Evolutionary conservation across 345 rosid genomes (phyloP).

Genomic region (Eucalyptus curtisii): DNA sequence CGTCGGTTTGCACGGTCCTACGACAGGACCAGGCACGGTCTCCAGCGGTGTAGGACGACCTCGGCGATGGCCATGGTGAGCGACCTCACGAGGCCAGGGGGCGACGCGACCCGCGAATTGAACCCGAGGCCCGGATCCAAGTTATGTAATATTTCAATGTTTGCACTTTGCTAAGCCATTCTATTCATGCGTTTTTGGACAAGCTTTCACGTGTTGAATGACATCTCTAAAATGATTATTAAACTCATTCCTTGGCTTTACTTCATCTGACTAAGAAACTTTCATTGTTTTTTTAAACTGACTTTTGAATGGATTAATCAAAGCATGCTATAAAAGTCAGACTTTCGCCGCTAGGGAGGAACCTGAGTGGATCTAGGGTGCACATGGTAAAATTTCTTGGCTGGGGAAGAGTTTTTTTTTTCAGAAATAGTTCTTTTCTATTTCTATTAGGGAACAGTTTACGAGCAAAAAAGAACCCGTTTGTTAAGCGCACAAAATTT

Average conservation of each 20-base stretch:
- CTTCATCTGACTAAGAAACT: no score
- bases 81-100: not conserved
- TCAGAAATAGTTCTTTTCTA: no score
- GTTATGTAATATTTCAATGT: not conserved
- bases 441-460: no score
- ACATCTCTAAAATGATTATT: no score
- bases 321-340: not conserved
- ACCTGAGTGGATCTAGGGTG: not conserved
- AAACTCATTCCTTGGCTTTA: no score
- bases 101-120: not conserved
- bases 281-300: no score
- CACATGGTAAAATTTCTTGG: no score
- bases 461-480: no score
- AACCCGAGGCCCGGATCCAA: conserved; percentile 11
- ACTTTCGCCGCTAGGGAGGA: not conserved
- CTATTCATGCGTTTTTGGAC: not conserved
- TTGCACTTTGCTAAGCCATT: not conserved
- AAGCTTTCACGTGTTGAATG: not conserved
- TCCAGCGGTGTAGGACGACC: conserved; percentile 60
- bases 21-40: conserved; percentile 3
- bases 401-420: no score
- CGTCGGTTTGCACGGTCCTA: conserved; percentile 3
- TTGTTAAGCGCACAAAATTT: no score
- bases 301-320: not conserved
- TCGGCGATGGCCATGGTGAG: conserved; percentile 61